Conservation (phyloP, 345 rosid genomes). For the Crucihimalaya himalaica region DNA sequence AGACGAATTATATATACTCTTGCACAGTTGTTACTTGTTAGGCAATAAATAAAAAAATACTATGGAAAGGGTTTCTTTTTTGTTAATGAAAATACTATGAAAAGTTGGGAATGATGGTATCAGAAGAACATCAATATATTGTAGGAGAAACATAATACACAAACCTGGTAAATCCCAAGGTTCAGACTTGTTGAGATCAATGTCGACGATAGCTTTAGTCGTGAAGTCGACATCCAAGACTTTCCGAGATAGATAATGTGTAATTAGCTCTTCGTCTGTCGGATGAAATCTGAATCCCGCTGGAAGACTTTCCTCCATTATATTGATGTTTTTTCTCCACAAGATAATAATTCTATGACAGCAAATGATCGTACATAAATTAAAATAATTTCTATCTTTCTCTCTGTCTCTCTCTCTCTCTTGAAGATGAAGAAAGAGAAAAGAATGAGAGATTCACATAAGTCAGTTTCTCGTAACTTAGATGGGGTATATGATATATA, state of each 20-base stretch:
- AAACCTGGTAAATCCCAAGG: conserved; percentile 94
- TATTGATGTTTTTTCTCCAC: conserved; percentile 19
- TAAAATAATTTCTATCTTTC: not conserved
- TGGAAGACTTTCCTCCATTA: conserved; percentile 62
- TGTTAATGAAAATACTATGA: too few relatives aligned
- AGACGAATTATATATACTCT: not conserved
- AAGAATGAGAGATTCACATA: not conserved
- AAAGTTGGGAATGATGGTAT: not conserved
- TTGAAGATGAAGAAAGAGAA: not conserved
- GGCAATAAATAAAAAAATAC: too few relatives aligned
- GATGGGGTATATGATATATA: not conserved
- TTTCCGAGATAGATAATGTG: conserved; percentile 71
- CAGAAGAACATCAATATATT: not conserved
- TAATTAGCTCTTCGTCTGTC: conserved; percentile 83
- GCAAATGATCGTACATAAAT: not conserved
- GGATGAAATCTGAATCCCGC: conserved; percentile 96
- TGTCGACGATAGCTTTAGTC: conserved; percentile 70
- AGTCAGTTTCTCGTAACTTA: not conserved
- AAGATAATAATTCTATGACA: not conserved
- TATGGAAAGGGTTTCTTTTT: too few relatives aligned
- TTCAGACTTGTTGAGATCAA: conserved; percentile 86
- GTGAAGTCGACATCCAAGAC: conserved; percentile 72
- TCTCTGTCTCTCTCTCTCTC: not conserved
- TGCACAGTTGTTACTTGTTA: not conserved
- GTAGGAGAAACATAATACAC: not conserved